These are phyloP conservation scores for Trichoderma atroviride DNA, from an alignment of 2,329 filamentous ascomycete genomes.

Conservation along the genomic window DNA sequence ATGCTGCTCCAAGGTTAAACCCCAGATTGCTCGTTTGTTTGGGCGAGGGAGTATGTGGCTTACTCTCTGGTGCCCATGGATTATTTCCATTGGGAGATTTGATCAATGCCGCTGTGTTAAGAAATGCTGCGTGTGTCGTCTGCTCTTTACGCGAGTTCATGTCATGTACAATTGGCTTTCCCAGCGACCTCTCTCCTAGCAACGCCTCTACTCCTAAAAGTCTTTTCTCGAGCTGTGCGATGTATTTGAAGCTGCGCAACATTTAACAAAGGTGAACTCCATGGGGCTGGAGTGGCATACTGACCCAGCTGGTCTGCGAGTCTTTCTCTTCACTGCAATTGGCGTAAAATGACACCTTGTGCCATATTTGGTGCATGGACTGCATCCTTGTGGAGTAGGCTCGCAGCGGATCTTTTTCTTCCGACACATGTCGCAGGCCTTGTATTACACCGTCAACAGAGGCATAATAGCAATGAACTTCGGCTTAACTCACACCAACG, in stretches of 20 bases:
- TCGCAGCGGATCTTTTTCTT: conserved; percentile 19
- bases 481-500: background rate
- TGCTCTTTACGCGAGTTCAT: background rate
- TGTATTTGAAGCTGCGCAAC: conserved; percentile 7
- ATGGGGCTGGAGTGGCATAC: background rate
- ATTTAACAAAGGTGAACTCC: background rate
- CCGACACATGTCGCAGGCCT: conserved; percentile 16
- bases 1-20: background rate
- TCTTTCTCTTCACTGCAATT: conserved; percentile 12
- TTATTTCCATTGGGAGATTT: background rate
- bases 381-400: conserved; percentile 1
- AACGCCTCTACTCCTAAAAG: conserved; percentile 7
- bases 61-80: background rate
- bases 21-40: background rate
- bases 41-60: background rate
- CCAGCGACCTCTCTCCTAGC: conserved; percentile 4
- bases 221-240: conserved; percentile 14
- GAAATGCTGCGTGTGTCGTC: background rate
- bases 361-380: conserved; percentile 15
- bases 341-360: conserved; percentile 17
- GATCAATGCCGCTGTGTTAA: background rate
- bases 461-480: background rate
- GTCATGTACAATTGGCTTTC: background rate
- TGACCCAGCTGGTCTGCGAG: conserved; percentile 20
- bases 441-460: background rate